A percentile compares a stretch with the other conserved stretches of the same genome.
Conservation (phyloP, 495 filamentous ascomycete species). For the Letharia columbiana region DNA sequence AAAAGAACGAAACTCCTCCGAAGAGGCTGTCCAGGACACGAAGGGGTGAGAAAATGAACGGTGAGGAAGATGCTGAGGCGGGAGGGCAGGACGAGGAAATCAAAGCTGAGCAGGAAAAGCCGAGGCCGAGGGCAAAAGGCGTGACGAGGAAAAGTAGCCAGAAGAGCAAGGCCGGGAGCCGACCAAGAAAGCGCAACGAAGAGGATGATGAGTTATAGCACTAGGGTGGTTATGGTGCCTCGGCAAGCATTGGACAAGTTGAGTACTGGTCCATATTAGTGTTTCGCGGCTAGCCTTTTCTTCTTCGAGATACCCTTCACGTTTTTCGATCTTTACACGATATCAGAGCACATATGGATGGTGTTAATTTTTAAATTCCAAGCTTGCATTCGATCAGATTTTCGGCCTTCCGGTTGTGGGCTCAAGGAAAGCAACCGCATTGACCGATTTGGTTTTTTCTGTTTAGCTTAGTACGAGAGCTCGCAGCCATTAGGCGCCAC, state of each 20-base stretch:
- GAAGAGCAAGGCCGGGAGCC: constrained; percentile 21
- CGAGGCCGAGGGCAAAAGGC: constrained; percentile 11
- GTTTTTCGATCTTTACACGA: not conserved
- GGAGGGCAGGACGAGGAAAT: constrained; percentile 20
- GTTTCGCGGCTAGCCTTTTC: not conserved
- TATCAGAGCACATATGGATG: not conserved
- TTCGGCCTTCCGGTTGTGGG: not conserved
- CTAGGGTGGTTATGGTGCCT: not conserved
- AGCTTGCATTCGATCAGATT: not conserved
- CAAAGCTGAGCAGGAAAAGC: constrained; percentile 19
- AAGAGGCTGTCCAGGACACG: constrained; percentile 24
- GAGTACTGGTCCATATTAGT: not conserved
- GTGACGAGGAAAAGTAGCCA: constrained; percentile 14
- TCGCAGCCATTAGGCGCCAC: constrained; percentile 9
- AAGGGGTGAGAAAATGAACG: constrained; percentile 17
- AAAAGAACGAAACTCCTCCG: constrained; percentile 22
- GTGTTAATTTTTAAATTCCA: not conserved
- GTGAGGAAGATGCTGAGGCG: constrained; percentile 13
- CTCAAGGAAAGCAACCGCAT: not conserved
- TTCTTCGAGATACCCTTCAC: constrained; percentile 13
- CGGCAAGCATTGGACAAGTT: not conserved
- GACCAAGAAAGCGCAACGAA: constrained; percentile 18
- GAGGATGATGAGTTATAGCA: constrained; percentile 17
- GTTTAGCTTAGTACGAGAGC: constrained; percentile 15
- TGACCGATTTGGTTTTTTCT: not conserved